Evolutionary conservation across 441 rosid genomes (phyloP).

Genomic region (Rhodomyrtus psidioides): DNA sequence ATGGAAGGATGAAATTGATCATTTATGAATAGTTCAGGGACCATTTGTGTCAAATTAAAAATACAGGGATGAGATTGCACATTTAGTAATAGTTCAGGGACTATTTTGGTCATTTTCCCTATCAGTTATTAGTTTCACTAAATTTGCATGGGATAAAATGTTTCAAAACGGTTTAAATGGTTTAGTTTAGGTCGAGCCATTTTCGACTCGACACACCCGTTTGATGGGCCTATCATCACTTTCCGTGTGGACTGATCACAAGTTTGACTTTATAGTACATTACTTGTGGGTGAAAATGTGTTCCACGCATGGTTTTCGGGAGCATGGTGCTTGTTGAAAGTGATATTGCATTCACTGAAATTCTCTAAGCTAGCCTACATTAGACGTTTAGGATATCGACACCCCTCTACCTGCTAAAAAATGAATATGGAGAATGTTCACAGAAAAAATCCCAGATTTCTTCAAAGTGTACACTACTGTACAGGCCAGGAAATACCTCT

Average conservation of each 20-base stretch:
- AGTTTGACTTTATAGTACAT: neutral
- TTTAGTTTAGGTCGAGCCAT: too few relatives aligned
- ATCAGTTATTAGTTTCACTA: too few relatives aligned
- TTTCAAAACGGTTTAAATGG: too few relatives aligned
- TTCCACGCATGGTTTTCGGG: neutral
- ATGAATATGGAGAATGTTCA: neutral
- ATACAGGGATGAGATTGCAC: too few relatives aligned
- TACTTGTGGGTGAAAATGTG: neutral
- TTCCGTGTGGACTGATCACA: neutral
- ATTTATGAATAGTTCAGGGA: too few relatives aligned
- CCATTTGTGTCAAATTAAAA: too few relatives aligned
- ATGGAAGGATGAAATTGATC: too few relatives aligned
- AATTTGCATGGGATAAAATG: too few relatives aligned
- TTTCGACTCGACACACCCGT: too few relatives aligned
- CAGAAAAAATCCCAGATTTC: neutral
- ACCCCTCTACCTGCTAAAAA: neutral
- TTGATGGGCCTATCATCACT: too few relatives aligned
- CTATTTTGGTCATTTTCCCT: too few relatives aligned
- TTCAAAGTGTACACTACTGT: neutral
- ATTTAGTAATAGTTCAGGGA: too few relatives aligned
- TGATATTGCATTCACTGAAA: neutral
- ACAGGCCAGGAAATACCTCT: neutral
- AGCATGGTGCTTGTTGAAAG: neutral
- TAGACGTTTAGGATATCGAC: neutral
- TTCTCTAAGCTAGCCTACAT: neutral